Evolutionary conservation across 2,329 filamentous ascomycete genomes (phyloP).

Genomic region (Nothomitra cinnamomea): DNA sequence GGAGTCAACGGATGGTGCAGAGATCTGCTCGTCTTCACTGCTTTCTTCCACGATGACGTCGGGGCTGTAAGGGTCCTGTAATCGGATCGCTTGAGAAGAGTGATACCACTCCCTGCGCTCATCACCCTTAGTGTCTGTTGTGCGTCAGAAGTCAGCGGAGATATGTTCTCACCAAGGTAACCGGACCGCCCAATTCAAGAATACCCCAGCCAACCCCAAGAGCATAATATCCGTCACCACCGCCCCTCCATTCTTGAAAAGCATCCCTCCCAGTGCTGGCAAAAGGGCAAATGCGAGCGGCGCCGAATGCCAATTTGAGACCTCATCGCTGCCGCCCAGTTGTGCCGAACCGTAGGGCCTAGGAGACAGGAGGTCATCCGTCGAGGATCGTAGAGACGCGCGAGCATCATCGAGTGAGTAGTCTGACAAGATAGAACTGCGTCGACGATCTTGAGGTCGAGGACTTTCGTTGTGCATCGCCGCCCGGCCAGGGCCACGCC

Average conservation of each 20-base stretch:
- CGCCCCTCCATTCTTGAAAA: slow-evolving; percentile 71
- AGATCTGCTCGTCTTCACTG: slow-evolving; percentile 15
- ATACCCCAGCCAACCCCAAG: slow-evolving; percentile 61
- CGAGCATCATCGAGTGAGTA: slow-evolving; percentile 52
- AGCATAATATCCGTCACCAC: slow-evolving; percentile 76
- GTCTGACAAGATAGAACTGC: slow-evolving; percentile 66
- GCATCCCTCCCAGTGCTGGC: slow-evolving; percentile 66
- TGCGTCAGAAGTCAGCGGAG: neutral
- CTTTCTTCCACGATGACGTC: slow-evolving; percentile 18
- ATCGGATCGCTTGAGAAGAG: slow-evolving; percentile 46
- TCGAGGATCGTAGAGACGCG: slow-evolving; percentile 44
- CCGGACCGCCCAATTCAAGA: slow-evolving; percentile 83
- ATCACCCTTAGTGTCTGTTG: no score
- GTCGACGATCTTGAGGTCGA: slow-evolving; percentile 26
- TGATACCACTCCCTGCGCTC: slow-evolving; percentile 51
- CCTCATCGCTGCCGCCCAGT: slow-evolving; percentile 22
- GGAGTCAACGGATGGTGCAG: neutral
- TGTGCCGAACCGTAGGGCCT: slow-evolving; percentile 18
- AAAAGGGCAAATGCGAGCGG: slow-evolving; percentile 71
- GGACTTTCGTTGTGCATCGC: neutral
- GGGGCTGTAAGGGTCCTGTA: slow-evolving; percentile 26
- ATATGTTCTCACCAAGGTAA: slow-evolving; percentile 55
- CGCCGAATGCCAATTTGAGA: slow-evolving; percentile 60
- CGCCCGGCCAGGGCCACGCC: neutral
- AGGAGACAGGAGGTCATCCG: slow-evolving; percentile 49